Evolutionary conservation across 2,329 filamentous ascomycete genomes (phyloP).

Genomic region (Ascochyta pisi): DNA sequence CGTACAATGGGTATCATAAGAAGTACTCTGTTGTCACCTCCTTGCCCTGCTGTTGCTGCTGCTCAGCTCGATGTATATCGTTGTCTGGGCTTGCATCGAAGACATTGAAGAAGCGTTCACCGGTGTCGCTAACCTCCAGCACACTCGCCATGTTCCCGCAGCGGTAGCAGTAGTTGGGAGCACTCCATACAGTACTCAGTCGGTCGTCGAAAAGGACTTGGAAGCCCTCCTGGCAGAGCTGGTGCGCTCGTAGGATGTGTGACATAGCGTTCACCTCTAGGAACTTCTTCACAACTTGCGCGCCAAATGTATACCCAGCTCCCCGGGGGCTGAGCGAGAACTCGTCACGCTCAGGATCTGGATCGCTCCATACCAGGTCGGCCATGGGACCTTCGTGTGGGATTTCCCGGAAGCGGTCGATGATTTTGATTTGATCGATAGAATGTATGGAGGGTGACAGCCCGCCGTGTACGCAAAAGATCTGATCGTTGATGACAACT

Average conservation of each 20-base stretch:
- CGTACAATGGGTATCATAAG: constrained; percentile 58
- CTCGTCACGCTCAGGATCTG: constrained; percentile 95
- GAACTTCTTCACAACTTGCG: constrained; percentile 98
- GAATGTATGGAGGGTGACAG: constrained; percentile 79
- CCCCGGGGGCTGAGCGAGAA: constrained; percentile 93
- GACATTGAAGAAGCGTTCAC: constrained; percentile 95
- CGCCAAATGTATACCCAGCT: constrained; percentile 96
- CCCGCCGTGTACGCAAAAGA: constrained; percentile 97
- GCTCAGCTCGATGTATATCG: constrained; percentile 81
- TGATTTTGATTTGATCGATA: constrained; percentile 99
- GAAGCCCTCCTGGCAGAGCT: constrained; percentile 97
- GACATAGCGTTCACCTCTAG: constrained; percentile 97
- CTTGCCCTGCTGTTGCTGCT: constrained; percentile 79
- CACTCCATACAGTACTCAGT: constrained; percentile 94
- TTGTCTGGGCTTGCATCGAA: constrained; percentile 98
- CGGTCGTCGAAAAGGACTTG: constrained; percentile 96
- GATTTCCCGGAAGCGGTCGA: constrained; percentile 97
- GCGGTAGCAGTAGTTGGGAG: constrained; percentile 80
- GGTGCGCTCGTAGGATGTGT: constrained; percentile 96
- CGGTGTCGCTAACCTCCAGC: constrained; percentile 90
- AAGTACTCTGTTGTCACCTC: constrained; percentile 72
- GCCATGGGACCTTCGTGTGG: constrained; percentile 99
- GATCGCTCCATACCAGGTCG: constrained; percentile 98
- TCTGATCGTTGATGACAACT: constrained; percentile 98
- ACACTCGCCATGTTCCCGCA: constrained; percentile 98